phyloP scores from a whole-genome alignment of 768 basidiomycete species.

The Calocybe gangraenosa region DNA sequence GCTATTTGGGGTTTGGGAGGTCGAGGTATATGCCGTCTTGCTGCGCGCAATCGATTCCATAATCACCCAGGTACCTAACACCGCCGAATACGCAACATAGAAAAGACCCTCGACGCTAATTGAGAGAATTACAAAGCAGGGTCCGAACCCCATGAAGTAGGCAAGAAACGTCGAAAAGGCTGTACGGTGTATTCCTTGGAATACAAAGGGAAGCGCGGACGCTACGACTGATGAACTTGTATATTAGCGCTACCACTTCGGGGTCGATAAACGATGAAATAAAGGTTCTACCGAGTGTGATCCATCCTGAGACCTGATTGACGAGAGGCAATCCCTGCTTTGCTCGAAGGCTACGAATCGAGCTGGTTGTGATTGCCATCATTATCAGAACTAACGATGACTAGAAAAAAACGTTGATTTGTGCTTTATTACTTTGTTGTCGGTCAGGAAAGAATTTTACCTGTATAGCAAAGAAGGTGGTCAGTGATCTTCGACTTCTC shows the following conservation, averaged over 20 bases:
- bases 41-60: conserved; percentile 41
- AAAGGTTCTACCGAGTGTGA: conserved; percentile 44
- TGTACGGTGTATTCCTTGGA: conserved; percentile 28
- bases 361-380: conserved; percentile 54
- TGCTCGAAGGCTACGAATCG: conserved; percentile 55
- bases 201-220: conserved; percentile 47
- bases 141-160: conserved; percentile 69
- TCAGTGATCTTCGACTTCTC: conserved; percentile 4
- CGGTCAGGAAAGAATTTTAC: conserved; percentile 20
- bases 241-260: conserved; percentile 1
- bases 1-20: conserved; percentile 7
- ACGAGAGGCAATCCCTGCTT: conserved; percentile 60
- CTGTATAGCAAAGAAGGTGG: conserved; percentile 14
- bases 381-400: conserved; percentile 36
- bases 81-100: conserved; percentile 62
- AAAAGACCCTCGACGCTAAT: conserved; percentile 82
- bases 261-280: not conserved
- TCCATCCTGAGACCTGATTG: conserved; percentile 66
- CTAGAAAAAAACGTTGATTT: conserved; percentile 25
- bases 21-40: conserved; percentile 5
- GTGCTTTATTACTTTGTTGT: no score
- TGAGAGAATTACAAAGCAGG: conserved; percentile 75
- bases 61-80: conserved; percentile 63
- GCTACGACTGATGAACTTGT: conserved; percentile 34
- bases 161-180: conserved; percentile 49